Percentiles rank a stretch among this genome's conserved stretches.
Evolutionary conservation across 202 grass and related monocot genomes (phyloP).

Genomic region (Schoenoplectus triqueter): DNA sequence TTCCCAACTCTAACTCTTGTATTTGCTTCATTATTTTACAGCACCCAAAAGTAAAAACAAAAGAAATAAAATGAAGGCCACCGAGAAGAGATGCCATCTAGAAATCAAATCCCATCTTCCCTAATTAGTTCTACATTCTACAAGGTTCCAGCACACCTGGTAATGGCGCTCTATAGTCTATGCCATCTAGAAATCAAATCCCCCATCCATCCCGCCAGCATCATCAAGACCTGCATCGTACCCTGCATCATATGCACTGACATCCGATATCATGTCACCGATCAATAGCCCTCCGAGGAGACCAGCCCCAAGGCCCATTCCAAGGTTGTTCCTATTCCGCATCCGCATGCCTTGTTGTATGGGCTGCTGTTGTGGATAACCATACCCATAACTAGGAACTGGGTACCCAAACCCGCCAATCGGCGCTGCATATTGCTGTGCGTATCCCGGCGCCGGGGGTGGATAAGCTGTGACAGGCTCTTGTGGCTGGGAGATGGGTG

Average conservation of each 20-base stretch:
- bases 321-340: slow-evolving; percentile 42
- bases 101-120: background rate
- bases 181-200: slow-evolving; percentile 27
- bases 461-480: slow-evolving; percentile 42
- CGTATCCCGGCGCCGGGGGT: background rate
- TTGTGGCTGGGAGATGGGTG: background rate
- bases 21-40: slow-evolving; percentile 15
- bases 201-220: slow-evolving; percentile 23
- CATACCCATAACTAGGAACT: background rate
- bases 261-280: slow-evolving; percentile 57
- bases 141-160: background rate
- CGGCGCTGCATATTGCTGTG: slow-evolving; percentile 27
- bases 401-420: background rate
- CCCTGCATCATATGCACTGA: slow-evolving; percentile 47
- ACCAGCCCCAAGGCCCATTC: slow-evolving; percentile 56
- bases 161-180: background rate
- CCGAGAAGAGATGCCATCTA: background rate
- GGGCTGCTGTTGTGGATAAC: background rate
- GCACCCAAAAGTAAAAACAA: background rate
- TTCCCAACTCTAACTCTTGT: background rate
- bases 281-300: slow-evolving; percentile 61
- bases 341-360: background rate
- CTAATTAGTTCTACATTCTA: background rate
- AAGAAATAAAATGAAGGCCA: background rate
- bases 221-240: slow-evolving; percentile 50